Conservation (phyloP, 2,329 filamentous ascomycete genomes). For the Nemania sp. region DNA sequence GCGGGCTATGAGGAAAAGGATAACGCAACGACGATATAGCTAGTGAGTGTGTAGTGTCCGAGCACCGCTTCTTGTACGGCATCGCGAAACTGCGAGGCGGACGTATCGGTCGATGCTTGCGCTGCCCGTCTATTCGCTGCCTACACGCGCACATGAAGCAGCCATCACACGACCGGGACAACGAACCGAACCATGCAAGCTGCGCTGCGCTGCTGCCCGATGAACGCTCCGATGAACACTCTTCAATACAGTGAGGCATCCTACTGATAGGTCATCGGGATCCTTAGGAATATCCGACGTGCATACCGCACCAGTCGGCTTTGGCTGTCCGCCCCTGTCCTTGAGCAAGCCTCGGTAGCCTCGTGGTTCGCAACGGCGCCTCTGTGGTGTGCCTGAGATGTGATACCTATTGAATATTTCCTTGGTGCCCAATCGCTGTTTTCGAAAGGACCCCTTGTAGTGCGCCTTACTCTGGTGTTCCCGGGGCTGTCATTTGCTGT, state of each 20-base stretch:
- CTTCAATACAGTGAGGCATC: not conserved
- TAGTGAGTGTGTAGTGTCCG: not conserved
- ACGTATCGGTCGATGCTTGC: not conserved
- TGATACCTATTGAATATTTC: not conserved
- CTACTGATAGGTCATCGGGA: not conserved
- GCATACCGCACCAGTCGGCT: constrained; percentile 1
- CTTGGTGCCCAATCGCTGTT: constrained; percentile 12
- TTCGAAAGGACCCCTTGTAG: not conserved
- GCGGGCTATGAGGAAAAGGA: not conserved
- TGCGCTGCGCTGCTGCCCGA: constrained; percentile 21
- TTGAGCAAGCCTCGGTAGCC: constrained; percentile 22
- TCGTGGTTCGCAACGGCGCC: constrained; percentile 22
- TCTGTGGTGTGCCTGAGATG: constrained; percentile 23
- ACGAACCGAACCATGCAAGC: not conserved
- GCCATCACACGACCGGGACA: not conserved
- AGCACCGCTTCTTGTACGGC: constrained; percentile 12
- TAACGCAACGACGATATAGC: not conserved
- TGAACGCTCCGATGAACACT: constrained; percentile 8
- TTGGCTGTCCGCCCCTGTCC: not conserved
- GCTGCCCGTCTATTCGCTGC: not conserved
- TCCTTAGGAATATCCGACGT: constrained; percentile 10
- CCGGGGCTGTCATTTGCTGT: not conserved
- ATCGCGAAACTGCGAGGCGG: not conserved
- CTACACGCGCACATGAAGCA: not conserved
- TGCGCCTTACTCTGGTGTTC: not conserved